Evolutionary conservation across 345 rosid genomes (phyloP), one percentile per base, ranked within the genome.

Genomic region (Lepidium africanum): DNA sequence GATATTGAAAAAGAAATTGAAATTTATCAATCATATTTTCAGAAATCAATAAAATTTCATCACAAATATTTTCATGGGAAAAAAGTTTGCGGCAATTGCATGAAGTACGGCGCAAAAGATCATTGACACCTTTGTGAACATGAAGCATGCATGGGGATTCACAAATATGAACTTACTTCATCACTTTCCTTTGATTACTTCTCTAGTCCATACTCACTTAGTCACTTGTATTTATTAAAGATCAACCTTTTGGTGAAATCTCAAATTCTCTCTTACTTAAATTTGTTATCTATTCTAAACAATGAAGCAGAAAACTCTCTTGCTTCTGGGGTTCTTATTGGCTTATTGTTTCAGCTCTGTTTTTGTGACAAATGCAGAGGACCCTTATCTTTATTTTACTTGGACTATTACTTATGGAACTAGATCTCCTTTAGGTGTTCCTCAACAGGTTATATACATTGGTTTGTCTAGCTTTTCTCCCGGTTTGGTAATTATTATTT

Each of bases 361-460:
- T 61, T 61, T 14, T 21, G 55, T 62, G 32, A 53, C 53, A 42
- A 77, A 63, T 16, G 85, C 84, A 42, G 93, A 87, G 27, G 90
- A 85, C 52, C 64, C 87, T 2, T 85, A 81, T 48, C 75, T 78
- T 70, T 85, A 16, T 54, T 85, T 52, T 39, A 83, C 88, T 10
- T 87, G 90, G 93, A 82, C 74, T 4, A 75, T 88, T 15, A 82
- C 87, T 13, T 82, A 88, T 63, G 91, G 88, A 50, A 79, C 67
- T 10, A 67, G 81, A 67, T 75, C 77, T 60, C 89, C 85, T 25
- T 85, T 84, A 45, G 87, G 82, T 45, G 71, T 37, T 46, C 64
- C 74, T 66, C 79, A 78, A 48, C 74, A 66, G 82, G 82, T 78
- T 27, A 15, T 27, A 15, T 54, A 25, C 11, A 30, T 30, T 65